These are phyloP conservation scores for Ogataea sp. DNA, from an alignment of 805 yeast species.

Conservation along the genomic window DNA sequence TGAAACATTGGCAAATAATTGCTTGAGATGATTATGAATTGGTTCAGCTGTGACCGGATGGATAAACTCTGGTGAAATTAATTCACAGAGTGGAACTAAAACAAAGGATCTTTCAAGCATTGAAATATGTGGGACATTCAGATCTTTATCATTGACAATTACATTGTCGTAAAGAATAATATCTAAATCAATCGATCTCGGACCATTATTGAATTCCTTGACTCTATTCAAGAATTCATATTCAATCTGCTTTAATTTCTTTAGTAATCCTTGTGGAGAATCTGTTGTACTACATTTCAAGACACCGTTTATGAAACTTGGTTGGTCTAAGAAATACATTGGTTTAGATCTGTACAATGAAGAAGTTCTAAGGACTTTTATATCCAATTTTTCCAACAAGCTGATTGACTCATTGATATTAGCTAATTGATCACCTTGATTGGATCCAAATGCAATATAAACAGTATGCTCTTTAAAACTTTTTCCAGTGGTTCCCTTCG, in stretches of 20 bases:
- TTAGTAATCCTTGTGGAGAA: conserved; percentile 57
- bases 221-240: conserved; percentile 61
- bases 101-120: conserved; percentile 91
- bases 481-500: background rate
- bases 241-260: conserved; percentile 66
- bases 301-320: conserved; percentile 79
- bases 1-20: conserved; percentile 25
- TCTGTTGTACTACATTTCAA: conserved; percentile 53
- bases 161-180: conserved; percentile 63
- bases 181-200: conserved; percentile 86
- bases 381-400: conserved; percentile 31
- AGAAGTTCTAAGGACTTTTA: conserved; percentile 55
- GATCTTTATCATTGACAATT: conserved; percentile 45
- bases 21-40: conserved; percentile 54
- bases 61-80: conserved; percentile 52
- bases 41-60: conserved; percentile 91
- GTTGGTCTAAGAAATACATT: conserved; percentile 81
- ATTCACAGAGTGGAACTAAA: conserved; percentile 77
- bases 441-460: conserved; percentile 85
- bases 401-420: conserved; percentile 53
- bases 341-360: conserved; percentile 85
- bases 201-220: conserved; percentile 83
- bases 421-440: conserved; percentile 60
- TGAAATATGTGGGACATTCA: conserved; percentile 78
- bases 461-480: conserved; percentile 38